Percentiles rank a stretch among this genome's conserved stretches.
Evolutionary conservation across 2,329 filamentous ascomycete genomes (phyloP).

Genomic region (Lithohypha guttulata): DNA sequence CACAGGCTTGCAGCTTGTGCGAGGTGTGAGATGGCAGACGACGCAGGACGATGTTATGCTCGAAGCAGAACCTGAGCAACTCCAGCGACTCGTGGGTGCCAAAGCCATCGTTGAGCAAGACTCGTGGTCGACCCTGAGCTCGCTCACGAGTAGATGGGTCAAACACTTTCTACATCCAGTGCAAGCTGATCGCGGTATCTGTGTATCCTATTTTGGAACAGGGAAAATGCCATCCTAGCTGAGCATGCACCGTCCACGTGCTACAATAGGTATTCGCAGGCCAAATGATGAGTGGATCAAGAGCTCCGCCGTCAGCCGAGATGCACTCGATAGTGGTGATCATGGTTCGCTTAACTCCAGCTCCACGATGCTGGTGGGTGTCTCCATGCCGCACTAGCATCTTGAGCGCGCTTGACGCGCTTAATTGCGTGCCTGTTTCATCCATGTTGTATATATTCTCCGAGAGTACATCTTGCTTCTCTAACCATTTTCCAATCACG

Average conservation of each 20-base stretch:
- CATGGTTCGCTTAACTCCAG: constrained; percentile 21
- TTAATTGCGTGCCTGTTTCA: constrained; percentile 27
- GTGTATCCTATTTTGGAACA: constrained; percentile 20
- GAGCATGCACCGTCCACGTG: constrained; percentile 21
- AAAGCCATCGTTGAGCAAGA: constrained; percentile 29
- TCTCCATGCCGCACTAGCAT: no score
- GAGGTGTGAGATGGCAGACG: constrained; percentile 19
- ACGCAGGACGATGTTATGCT: constrained; percentile 22
- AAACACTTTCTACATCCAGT: constrained; percentile 29
- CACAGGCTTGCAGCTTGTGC: constrained; percentile 23
- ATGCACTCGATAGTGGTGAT: constrained; percentile 24
- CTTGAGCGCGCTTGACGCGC: constrained; percentile 23
- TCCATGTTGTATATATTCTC: constrained; percentile 31
- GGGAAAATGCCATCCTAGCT: no score
- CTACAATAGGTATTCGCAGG: constrained; percentile 21
- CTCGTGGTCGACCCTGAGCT: constrained; percentile 25
- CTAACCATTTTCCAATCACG: constrained; percentile 23
- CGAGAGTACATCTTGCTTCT: constrained; percentile 19
- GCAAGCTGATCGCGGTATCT: constrained; percentile 27
- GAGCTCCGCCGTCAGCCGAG: constrained; percentile 20
- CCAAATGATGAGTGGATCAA: constrained; percentile 22
- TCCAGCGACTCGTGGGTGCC: constrained; percentile 28
- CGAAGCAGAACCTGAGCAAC: constrained; percentile 22
- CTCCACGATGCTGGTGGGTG: constrained; percentile 22
- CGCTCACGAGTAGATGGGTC: constrained; percentile 26